Evolutionary conservation across 495 filamentous ascomycete species (phyloP).

Genomic region (Gamarada debralockiae): DNA sequence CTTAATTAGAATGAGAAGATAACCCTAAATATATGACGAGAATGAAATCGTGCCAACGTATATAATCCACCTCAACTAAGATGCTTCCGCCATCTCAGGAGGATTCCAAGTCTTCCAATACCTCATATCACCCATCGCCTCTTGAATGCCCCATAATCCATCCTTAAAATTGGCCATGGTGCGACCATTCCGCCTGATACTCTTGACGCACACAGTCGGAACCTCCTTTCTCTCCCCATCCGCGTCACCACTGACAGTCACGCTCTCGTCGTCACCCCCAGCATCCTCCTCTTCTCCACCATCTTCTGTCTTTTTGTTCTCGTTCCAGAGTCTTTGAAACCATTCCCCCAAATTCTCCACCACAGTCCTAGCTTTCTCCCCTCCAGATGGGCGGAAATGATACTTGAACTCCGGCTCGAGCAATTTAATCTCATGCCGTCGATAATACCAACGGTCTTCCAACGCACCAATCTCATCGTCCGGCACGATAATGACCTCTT

Average conservation of each 20-base stretch:
- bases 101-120: slow-evolving; percentile 19
- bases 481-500: slow-evolving; percentile 16
- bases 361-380: slow-evolving; percentile 1
- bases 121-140: slow-evolving; percentile 14
- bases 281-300: not conserved
- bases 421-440: slow-evolving; percentile 4
- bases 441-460: slow-evolving; percentile 13
- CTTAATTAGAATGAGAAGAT: too few relatives aligned
- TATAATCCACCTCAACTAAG: too few relatives aligned
- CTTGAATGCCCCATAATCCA: slow-evolving; percentile 12
- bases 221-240: not conserved
- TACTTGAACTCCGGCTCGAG: not conserved
- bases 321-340: slow-evolving; percentile 17
- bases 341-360: slow-evolving; percentile 11
- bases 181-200: slow-evolving; percentile 12
- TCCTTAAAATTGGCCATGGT: slow-evolving; percentile 12
- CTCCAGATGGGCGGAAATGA: not conserved
- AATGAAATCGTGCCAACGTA: too few relatives aligned
- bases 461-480: slow-evolving; percentile 12
- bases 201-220: slow-evolving; percentile 14
- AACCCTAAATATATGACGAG: too few relatives aligned
- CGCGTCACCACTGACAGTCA: not conserved
- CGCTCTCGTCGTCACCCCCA: not conserved
- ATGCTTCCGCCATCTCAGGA: not conserved
- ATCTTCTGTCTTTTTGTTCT: not conserved